Evolutionary conservation across 192 early-diverging fungal species (phyloP).

Genomic region (Linnemannia schmuckeri): DNA sequence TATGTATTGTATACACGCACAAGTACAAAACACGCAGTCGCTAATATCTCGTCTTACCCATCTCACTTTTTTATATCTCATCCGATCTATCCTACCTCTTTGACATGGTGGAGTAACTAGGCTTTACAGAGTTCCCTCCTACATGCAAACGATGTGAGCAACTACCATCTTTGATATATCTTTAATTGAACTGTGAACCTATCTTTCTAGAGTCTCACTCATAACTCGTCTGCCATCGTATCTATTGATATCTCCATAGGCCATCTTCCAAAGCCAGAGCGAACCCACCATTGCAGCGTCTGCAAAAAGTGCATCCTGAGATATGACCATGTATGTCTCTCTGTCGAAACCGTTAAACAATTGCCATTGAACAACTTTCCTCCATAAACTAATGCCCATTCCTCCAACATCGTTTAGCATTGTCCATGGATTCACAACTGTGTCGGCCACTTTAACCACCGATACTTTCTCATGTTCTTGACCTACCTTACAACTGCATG

Average conservation of each 20-base stretch:
- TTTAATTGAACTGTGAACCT: neutral
- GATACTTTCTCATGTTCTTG: slow-evolving; percentile 81
- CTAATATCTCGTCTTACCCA: neutral
- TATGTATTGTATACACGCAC: neutral
- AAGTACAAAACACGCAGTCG: neutral
- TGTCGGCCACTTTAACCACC: slow-evolving; percentile 80
- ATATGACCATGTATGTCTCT: slow-evolving; percentile 71
- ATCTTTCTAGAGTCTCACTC: neutral
- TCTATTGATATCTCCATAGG: slow-evolving; percentile 27
- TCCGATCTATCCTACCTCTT: neutral
- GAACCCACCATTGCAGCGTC: slow-evolving; percentile 82
- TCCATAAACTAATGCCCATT: neutral
- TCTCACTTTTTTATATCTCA: neutral
- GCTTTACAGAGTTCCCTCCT: slow-evolving; percentile 21
- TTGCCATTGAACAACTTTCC: neutral
- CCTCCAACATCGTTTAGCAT: slow-evolving; percentile 38
- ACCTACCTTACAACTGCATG: slow-evolving; percentile 62
- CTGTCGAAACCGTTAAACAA: neutral
- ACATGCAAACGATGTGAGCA: slow-evolving; percentile 30
- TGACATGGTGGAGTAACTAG: neutral
- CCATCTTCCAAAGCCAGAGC: slow-evolving; percentile 81
- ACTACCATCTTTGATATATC: neutral
- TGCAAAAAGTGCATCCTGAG: slow-evolving; percentile 79
- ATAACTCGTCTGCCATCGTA: neutral
- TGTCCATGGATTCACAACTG: slow-evolving; percentile 87